phyloP scores from a whole-genome alignment of 2,329 filamentous ascomycete genomes.

The Aspergillus costaricaensis region DNA sequence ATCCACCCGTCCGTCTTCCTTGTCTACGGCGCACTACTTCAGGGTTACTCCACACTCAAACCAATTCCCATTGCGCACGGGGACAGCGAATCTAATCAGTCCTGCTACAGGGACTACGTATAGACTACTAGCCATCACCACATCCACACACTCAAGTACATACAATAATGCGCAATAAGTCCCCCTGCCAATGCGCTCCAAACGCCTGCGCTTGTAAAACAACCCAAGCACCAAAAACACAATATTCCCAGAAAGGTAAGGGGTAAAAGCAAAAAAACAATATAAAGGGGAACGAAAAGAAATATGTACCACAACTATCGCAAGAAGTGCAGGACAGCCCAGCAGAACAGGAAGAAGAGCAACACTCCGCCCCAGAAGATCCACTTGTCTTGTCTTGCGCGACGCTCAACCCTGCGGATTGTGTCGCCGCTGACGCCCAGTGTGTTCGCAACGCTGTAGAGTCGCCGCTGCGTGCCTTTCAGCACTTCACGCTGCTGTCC shows the following conservation, averaged over 20 bases:
- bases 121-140: background rate
- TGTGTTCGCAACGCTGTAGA: constrained; percentile 93
- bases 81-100: constrained; percentile 2
- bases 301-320: constrained; percentile 50
- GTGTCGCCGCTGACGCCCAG: constrained; percentile 92
- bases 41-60: background rate
- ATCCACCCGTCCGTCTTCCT: background rate
- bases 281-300: background rate
- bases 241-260: background rate
- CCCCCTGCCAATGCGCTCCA: constrained; percentile 12
- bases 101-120: background rate
- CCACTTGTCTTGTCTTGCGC: constrained; percentile 95
- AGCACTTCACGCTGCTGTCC: constrained; percentile 90
- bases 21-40: background rate
- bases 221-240: constrained; percentile 17
- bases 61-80: background rate
- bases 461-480: constrained; percentile 85
- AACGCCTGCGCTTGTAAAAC: constrained; percentile 37
- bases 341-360: constrained; percentile 88
- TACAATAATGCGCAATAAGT: constrained; percentile 7
- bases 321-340: constrained; percentile 83
- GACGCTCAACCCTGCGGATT: constrained; percentile 91
- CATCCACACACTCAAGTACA: constrained; percentile 1
- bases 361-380: constrained; percentile 89
- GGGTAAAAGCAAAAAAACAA: too few species aligned